Conservation (phyloP, 345 rosid genomes). For the Brassica napus region Da-Ae NC_063444.1:26013001-26013500, state of each 20-base stretch:
- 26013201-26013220: slow-evolving; percentile 31
- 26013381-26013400: no score
- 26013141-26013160: no score
- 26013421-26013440: neutral
- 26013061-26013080: no score
- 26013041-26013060: no score
- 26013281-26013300: slow-evolving; percentile 62
- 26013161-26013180: slow-evolving; percentile 25
- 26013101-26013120: no score
- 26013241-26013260: no score
- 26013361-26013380: neutral
- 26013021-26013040: no score
- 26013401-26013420: neutral
- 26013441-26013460: neutral
- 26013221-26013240: slow-evolving; percentile 42
- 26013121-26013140: no score
- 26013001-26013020: no score
- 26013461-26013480: neutral
- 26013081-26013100: no score
- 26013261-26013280: slow-evolving; percentile 33
- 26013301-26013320: slow-evolving; percentile 74
- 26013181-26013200: slow-evolving; percentile 41
- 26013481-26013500: neutral
- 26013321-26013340: slow-evolving; percentile 47
- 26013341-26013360: slow-evolving; percentile 3